phyloP scores from a whole-genome alignment of 2,329 filamentous ascomycete species.

The Sarocladium strictum region DNA sequence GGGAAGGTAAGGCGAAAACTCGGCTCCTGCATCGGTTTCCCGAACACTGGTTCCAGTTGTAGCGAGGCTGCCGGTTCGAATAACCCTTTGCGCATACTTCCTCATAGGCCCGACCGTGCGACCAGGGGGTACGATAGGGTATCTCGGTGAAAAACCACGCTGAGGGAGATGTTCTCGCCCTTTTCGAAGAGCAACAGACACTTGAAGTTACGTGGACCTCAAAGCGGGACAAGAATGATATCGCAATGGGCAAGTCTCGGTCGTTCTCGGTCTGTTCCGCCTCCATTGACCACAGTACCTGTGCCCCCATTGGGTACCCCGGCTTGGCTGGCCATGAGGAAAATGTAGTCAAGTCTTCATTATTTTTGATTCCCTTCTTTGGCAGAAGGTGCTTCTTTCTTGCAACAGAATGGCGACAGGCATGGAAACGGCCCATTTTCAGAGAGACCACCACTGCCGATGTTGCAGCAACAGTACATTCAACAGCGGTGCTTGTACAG shows the following conservation, averaged over 20 bases:
- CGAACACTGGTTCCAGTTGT: too few species aligned
- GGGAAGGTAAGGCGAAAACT: too few species aligned
- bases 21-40: too few species aligned
- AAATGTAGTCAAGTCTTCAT: not conserved
- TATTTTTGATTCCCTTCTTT: too few species aligned
- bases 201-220: not conserved
- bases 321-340: not conserved
- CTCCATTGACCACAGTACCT: not conserved
- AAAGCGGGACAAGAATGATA: not conserved
- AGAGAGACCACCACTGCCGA: too few species aligned
- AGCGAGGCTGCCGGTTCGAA: too few species aligned
- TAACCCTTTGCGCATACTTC: not conserved
- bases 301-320: not conserved
- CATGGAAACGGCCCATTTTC: too few species aligned
- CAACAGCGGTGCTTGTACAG: too few species aligned
- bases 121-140: not conserved
- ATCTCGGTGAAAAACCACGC: not conserved
- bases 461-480: too few species aligned
- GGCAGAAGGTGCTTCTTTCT: too few species aligned
- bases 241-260: not conserved
- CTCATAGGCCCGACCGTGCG: not conserved
- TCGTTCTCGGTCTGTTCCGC: slow-evolving; percentile 1
- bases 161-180: not conserved
- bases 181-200: not conserved
- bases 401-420: too few species aligned